Percentiles rank a stretch among this genome's conserved stretches.
Evolutionary conservation across 1,139 yeast species (phyloP).

Genomic region (Yamadazyma dendronema): DNA sequence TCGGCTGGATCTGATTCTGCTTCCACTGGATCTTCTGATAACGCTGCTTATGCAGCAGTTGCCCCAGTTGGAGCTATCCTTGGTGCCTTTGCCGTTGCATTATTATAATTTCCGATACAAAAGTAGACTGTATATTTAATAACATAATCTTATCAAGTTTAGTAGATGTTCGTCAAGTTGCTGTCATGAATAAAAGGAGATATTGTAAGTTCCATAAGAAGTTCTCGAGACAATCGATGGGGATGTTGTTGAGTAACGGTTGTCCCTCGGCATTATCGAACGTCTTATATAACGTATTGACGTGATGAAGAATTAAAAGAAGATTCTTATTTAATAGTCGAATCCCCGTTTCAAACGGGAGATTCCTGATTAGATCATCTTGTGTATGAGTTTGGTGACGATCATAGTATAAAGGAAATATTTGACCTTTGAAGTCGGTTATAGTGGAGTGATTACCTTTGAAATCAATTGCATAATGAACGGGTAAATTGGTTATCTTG

Average conservation of each 20-base stretch:
- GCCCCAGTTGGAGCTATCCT: slow-evolving; percentile 37
- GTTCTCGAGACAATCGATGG: slow-evolving; percentile 42
- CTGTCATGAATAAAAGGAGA: slow-evolving; percentile 37
- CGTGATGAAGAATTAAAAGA: slow-evolving; percentile 23
- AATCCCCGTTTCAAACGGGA: slow-evolving; percentile 35
- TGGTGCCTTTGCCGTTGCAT: slow-evolving; percentile 36
- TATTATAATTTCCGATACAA: slow-evolving; percentile 21
- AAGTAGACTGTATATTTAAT: neutral
- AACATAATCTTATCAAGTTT: neutral
- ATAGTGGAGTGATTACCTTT: slow-evolving; percentile 26
- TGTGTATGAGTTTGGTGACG: slow-evolving; percentile 21
- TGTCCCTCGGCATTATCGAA: slow-evolving; percentile 1
- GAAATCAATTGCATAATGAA: slow-evolving; percentile 28
- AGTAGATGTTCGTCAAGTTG: too few species aligned
- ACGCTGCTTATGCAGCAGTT: slow-evolving; percentile 16
- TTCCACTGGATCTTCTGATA: slow-evolving; percentile 10
- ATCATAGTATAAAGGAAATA: slow-evolving; percentile 27
- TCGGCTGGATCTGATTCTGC: slow-evolving; percentile 9
- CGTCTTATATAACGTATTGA: slow-evolving; percentile 17
- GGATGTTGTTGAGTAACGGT: slow-evolving; percentile 23
- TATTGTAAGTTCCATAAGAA: slow-evolving; percentile 44
- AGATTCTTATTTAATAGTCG: slow-evolving; percentile 34
- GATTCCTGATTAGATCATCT: slow-evolving; percentile 19
- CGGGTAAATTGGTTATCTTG: slow-evolving; percentile 23
- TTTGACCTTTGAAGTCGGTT: slow-evolving; percentile 22